These are phyloP conservation scores for Leptographium lundbergii DNA, from an alignment of 2,329 filamentous ascomycete genomes.

Conservation along the genomic window DNA sequence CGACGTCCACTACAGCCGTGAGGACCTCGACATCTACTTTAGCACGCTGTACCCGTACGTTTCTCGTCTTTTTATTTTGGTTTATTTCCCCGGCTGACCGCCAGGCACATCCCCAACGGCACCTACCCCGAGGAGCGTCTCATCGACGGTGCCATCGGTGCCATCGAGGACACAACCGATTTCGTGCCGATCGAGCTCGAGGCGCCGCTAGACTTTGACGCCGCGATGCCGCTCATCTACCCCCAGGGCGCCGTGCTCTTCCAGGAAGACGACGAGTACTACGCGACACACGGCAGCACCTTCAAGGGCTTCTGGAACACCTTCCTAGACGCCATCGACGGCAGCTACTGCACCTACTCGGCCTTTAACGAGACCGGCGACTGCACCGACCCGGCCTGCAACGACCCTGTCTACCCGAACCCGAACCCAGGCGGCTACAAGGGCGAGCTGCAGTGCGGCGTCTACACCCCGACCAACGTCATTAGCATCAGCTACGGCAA, in stretches of 20 bases:
- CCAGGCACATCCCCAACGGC: constrained; percentile 16
- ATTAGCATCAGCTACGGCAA: constrained; percentile 42
- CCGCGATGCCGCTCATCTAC: constrained; percentile 24
- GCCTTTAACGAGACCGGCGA: constrained; percentile 33
- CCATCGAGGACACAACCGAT: constrained; percentile 6
- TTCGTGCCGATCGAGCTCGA: constrained; percentile 18
- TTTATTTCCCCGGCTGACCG: background rate
- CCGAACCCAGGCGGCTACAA: constrained; percentile 31
- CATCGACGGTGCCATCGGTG: constrained; percentile 19
- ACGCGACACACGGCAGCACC: constrained; percentile 15
- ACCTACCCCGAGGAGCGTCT: constrained; percentile 19
- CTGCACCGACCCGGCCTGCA: constrained; percentile 17
- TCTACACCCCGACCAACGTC: constrained; percentile 36
- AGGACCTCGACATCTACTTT: constrained; percentile 13
- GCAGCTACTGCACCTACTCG: constrained; percentile 33
- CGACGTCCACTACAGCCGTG: constrained; percentile 11
- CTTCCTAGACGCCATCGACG: constrained; percentile 33
- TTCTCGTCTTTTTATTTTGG: too few relatives aligned
- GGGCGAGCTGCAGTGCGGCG: constrained; percentile 22
- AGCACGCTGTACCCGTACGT: constrained; percentile 12
- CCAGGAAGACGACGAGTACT: constrained; percentile 29
- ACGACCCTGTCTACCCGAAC: constrained; percentile 37
- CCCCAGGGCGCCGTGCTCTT: constrained; percentile 26
- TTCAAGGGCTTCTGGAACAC: constrained; percentile 10
- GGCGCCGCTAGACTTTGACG: constrained; percentile 25